A percentile compares a stretch with the other conserved stretches of the same genome.
Evolutionary conservation across 2,329 filamentous ascomycete species (phyloP).

Genomic region (Blastomyces silverae): DNA sequence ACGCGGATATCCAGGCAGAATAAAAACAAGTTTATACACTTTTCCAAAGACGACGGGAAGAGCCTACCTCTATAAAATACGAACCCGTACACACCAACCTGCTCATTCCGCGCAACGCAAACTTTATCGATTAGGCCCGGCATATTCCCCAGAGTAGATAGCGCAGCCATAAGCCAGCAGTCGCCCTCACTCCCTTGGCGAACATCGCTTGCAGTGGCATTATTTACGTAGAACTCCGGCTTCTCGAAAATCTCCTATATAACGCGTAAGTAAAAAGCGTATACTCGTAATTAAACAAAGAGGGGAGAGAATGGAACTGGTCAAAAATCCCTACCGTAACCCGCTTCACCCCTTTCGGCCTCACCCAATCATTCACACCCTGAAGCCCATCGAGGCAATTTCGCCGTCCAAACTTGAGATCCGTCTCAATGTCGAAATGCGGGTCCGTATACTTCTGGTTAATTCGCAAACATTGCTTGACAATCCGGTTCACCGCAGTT

Average conservation of each 20-base stretch:
- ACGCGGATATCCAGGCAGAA: neutral
- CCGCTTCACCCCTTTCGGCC: constrained; percentile 67
- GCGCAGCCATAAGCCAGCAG: constrained; percentile 77
- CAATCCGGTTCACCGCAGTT: constrained; percentile 53
- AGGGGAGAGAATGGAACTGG: constrained; percentile 16
- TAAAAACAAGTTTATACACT: neutral
- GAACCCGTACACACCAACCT: constrained; percentile 76
- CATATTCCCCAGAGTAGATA: constrained; percentile 71
- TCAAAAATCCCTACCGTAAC: constrained; percentile 45
- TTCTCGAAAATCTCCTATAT: constrained; percentile 67
- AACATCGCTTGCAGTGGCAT: constrained; percentile 68
- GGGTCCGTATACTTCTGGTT: constrained; percentile 82
- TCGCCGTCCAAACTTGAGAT: constrained; percentile 55
- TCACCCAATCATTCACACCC: constrained; percentile 35
- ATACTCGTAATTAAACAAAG: constrained; percentile 20
- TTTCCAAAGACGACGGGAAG: neutral
- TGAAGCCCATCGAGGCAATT: constrained; percentile 49
- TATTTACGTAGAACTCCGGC: constrained; percentile 70
- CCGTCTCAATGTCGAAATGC: constrained; percentile 78
- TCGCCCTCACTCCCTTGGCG: constrained; percentile 72
- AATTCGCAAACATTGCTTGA: constrained; percentile 60
- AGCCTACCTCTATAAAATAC: constrained; percentile 64
- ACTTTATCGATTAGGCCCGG: constrained; percentile 62
- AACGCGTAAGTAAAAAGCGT: constrained; percentile 17
- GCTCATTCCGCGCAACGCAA: constrained; percentile 65